These are phyloP conservation scores for Aphanomyces astaci DNA, from an alignment of 352 stramenopile genomes.

Conservation along the genomic window DNA sequence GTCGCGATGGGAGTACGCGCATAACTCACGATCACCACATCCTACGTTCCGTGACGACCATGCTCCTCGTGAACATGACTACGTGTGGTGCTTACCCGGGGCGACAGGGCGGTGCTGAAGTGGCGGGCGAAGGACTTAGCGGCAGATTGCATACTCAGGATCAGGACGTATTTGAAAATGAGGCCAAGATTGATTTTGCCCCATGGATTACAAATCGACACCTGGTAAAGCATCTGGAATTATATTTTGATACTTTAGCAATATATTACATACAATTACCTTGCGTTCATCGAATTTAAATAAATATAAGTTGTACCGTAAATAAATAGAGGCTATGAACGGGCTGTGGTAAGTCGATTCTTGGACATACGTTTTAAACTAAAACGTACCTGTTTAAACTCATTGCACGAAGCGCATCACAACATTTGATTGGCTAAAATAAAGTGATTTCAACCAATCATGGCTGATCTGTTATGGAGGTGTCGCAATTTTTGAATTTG, in stretches of 20 bases:
- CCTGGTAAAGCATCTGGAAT: not conserved
- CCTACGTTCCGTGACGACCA: slow-evolving; percentile 19
- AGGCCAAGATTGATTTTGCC: not conserved
- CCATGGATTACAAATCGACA: not conserved
- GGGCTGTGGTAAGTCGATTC: too few species aligned
- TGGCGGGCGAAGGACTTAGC: not conserved
- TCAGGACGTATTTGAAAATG: not conserved
- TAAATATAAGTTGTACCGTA: not conserved
- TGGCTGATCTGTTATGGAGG: not conserved
- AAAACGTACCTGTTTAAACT: not conserved
- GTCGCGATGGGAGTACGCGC: slow-evolving; percentile 91
- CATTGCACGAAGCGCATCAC: not conserved
- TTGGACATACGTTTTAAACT: too few species aligned
- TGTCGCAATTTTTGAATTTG: not conserved
- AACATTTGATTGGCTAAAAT: not conserved
- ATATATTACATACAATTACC: not conserved
- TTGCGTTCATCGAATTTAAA: too few species aligned
- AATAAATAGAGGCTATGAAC: not conserved
- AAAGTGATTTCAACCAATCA: not conserved
- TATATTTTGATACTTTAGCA: not conserved
- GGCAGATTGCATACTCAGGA: not conserved
- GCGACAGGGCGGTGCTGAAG: slow-evolving; percentile 11
- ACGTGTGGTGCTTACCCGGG: not conserved
- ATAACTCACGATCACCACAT: slow-evolving; percentile 90
- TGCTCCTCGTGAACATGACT: not conserved